Evolutionary conservation across 345 rosid genomes (phyloP).

Genomic region (Salix koriyanagi): DNA sequence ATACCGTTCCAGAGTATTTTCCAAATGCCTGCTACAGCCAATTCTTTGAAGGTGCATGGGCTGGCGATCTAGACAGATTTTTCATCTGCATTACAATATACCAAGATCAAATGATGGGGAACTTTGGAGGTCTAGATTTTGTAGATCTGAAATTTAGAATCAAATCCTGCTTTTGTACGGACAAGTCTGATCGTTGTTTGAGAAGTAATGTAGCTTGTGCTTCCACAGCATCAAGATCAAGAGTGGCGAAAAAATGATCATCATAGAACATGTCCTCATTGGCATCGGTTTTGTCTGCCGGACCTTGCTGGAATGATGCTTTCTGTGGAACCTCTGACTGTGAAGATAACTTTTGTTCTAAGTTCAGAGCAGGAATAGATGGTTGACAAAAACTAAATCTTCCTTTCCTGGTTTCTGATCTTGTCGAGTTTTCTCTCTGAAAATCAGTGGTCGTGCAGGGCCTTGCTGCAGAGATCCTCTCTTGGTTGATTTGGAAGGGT

Average conservation of each 20-base stretch:
- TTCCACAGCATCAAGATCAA: slow-evolving; percentile 86
- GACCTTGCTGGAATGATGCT: slow-evolving; percentile 24
- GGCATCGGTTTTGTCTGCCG: slow-evolving; percentile 11
- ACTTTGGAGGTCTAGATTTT: slow-evolving; percentile 20
- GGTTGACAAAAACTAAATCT: slow-evolving; percentile 42
- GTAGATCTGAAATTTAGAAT: slow-evolving; percentile 11
- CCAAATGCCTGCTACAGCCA: too few species aligned
- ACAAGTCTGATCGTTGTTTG: slow-evolving; percentile 34
- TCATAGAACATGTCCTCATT: slow-evolving; percentile 38
- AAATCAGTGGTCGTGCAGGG: slow-evolving; percentile 15
- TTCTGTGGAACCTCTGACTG: slow-evolving; percentile 21
- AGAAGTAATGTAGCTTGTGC: slow-evolving; percentile 66
- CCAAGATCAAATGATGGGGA: slow-evolving; percentile 95
- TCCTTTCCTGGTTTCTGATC: slow-evolving; percentile 46
- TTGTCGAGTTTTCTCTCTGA: slow-evolving; percentile 21
- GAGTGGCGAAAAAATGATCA: slow-evolving; percentile 64
- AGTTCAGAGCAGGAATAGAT: slow-evolving; percentile 47
- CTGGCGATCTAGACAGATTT: background rate
- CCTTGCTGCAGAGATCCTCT: slow-evolving; percentile 27
- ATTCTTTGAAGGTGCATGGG: background rate
- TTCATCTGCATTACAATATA: slow-evolving; percentile 33
- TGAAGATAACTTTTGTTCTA: slow-evolving; percentile 43
- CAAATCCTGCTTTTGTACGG: slow-evolving; percentile 27
- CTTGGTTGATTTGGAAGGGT: slow-evolving; percentile 23
- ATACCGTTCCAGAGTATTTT: too few species aligned